Evolutionary conservation across 208 protist genomes (phyloP), one percentile per base, ranked within the genome.

Genomic region (Acanthamoeba castellanii): DNA sequence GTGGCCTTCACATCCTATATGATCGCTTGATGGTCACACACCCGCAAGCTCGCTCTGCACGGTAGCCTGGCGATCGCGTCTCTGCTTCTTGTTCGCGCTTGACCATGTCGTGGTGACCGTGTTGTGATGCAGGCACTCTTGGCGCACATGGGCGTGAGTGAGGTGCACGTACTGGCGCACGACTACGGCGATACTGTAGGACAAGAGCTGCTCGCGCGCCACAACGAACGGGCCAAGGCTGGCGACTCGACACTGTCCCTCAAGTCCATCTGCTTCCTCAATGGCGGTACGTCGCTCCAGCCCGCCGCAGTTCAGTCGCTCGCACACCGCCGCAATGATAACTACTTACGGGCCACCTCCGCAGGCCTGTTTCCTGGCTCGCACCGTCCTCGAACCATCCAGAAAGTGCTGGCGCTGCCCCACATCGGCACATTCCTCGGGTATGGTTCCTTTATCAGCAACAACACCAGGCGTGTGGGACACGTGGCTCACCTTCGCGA

Each of bases 141-240:
- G 81, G 42, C 42, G 3, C 42, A 61, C 16, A 6, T 61, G 22
- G 27, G 30, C 14, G 47, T 61, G 9, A 4, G 32, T 4, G 81
- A 89, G 30, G 81, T 42, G 11, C 45, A 89, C 30, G 5, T 89
- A 7, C 27, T 89, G 27, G 81, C 52, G 5, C 81, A 89, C 50
- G 81, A 89, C 30, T 89, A 89, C 81, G 81, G 81, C 45, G 81
- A 47, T 8, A 64, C 81, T 5, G 81, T 89, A 16, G 81, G 22
- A 3, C 81, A 89, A 27, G 81, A 89, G 52, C 81, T 89, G 50
- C 47, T 89, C 25, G 42, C 81, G 8, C 81, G 81, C 34, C 37
- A 47, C 81, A 64, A 89, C 27, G 47, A 89, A 42, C 74, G 74
- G 6, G n/a, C 11, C 45, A 55, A 34, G n/a, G 6, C 68, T 25